These are phyloP conservation scores for Paramecium sonneborni DNA, from an alignment of 73 alveolate genomes.

Conservation along the genomic window DNA sequence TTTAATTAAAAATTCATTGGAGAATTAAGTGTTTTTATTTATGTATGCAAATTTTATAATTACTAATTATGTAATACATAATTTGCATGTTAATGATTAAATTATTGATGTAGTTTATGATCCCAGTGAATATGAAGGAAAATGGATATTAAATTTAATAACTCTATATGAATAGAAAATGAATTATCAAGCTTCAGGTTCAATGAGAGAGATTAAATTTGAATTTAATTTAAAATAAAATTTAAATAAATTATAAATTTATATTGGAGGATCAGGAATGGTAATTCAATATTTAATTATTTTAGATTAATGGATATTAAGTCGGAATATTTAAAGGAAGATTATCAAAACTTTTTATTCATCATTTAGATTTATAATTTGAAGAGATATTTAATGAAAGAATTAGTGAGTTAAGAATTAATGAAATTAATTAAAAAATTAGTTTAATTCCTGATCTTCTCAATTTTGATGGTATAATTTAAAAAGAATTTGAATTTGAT, in stretches of 20 bases:
- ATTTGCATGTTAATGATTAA: no score
- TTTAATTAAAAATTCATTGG: no score
- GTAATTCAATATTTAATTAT: background rate
- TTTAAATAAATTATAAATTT: background rate
- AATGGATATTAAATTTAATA: no score
- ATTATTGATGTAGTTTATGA: no score
- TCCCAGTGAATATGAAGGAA: no score
- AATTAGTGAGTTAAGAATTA: background rate
- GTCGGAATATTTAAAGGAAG: background rate
- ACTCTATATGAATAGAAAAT: no score
- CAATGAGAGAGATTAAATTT: no score
- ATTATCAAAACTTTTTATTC: background rate
- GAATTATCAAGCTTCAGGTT: no score
- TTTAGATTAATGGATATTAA: background rate
- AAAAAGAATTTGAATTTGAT: background rate
- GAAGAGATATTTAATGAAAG: background rate
- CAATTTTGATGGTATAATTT: background rate
- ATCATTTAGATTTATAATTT: background rate
- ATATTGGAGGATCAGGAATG: background rate
- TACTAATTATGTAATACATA: no score
- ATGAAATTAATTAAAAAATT: background rate
- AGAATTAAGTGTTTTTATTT: no score
- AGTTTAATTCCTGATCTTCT: background rate
- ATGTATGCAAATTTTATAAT: no score
- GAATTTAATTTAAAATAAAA: no score